These are phyloP conservation scores for Entonaema liquescens DNA, from an alignment of 495 filamentous ascomycete genomes.

Conservation along the genomic window DNA sequence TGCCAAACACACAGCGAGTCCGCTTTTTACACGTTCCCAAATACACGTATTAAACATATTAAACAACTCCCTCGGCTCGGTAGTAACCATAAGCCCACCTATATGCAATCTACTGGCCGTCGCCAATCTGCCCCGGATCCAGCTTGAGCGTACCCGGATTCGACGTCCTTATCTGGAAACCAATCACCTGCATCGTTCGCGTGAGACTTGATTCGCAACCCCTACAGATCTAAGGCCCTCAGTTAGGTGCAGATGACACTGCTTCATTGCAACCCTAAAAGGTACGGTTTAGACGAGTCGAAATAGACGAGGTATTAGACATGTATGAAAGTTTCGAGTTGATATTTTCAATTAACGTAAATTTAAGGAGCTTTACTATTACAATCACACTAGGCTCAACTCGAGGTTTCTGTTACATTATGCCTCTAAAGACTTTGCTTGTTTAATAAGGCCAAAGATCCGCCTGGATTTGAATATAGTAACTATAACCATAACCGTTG, in stretches of 20 bases:
- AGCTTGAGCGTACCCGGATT: neutral
- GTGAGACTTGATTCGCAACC: constrained; percentile 30
- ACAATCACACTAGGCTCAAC: neutral
- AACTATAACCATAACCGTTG: constrained; percentile 13
- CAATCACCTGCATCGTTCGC: constrained; percentile 21
- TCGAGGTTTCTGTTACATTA: neutral
- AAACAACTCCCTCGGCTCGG: constrained; percentile 22
- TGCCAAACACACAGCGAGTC: neutral
- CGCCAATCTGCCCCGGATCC: neutral
- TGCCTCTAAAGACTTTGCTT: neutral
- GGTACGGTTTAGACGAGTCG: constrained; percentile 8
- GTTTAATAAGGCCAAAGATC: neutral
- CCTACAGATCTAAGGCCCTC: neutral
- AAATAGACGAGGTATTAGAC: too few relatives aligned
- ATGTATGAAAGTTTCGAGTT: neutral
- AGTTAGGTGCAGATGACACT: constrained; percentile 25
- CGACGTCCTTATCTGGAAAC: constrained; percentile 21
- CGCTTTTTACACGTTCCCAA: constrained; percentile 22
- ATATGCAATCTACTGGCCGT: neutral
- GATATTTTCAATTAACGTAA: neutral
- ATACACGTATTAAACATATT: neutral
- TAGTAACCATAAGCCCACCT: constrained; percentile 19
- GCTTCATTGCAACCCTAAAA: constrained; percentile 12
- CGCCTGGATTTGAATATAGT: constrained; percentile 7
- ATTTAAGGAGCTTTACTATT: neutral